These are phyloP conservation scores for Trichocladium uniseriatum DNA, from an alignment of 495 filamentous ascomycete species.

Conservation along the genomic window DNA sequence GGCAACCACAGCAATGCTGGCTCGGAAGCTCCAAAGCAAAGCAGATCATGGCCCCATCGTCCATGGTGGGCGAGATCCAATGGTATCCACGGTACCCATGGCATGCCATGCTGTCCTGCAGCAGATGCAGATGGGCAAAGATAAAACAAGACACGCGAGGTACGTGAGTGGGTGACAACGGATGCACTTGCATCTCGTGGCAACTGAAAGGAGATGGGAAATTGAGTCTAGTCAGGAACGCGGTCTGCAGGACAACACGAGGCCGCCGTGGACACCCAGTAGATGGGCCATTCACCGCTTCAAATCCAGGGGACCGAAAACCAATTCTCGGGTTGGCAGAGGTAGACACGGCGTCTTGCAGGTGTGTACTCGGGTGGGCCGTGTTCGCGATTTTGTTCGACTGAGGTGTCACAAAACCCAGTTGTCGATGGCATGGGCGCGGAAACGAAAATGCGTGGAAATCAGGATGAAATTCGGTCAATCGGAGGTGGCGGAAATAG, in stretches of 20 bases:
- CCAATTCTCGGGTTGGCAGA: conserved; percentile 10
- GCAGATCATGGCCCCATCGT: too few relatives aligned
- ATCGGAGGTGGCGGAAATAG: too few relatives aligned
- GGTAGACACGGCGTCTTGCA: conserved; percentile 14
- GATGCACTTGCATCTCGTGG: background rate
- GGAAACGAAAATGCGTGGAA: too few relatives aligned
- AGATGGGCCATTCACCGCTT: conserved; percentile 5
- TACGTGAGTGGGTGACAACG: background rate
- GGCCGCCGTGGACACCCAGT: background rate
- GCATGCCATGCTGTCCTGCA: background rate
- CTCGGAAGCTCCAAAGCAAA: too few relatives aligned
- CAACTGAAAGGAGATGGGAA: background rate
- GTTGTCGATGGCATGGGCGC: background rate
- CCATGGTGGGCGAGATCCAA: background rate
- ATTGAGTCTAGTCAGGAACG: conserved; percentile 11
- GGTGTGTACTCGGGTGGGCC: conserved; percentile 1
- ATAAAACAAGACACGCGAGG: background rate
- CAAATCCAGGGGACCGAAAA: background rate
- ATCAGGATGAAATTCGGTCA: too few relatives aligned
- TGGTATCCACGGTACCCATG: background rate
- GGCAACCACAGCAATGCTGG: too few relatives aligned
- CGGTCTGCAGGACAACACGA: conserved; percentile 16
- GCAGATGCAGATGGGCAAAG: background rate
- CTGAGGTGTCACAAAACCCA: conserved; percentile 1
- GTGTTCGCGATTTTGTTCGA: conserved; percentile 1